Conservation (phyloP, 2,329 filamentous ascomycete genomes). For the Davidsoniella neocaledoniae region DNA sequence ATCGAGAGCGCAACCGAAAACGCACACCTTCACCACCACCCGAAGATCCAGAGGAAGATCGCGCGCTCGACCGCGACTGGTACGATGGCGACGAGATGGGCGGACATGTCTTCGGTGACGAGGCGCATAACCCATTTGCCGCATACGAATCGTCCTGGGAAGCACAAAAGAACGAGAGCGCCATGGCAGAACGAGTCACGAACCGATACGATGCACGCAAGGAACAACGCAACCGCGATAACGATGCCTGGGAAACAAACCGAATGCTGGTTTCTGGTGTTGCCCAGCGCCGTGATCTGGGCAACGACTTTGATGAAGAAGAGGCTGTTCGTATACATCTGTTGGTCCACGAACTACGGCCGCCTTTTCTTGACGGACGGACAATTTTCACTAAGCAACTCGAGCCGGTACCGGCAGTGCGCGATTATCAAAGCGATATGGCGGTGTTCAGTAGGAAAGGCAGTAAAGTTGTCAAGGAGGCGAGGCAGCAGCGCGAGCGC, state of each 20-base stretch:
- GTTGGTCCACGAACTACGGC: slow-evolving; percentile 80
- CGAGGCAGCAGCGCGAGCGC: slow-evolving; percentile 78
- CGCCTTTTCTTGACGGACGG: slow-evolving; percentile 85
- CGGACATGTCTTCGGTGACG: slow-evolving; percentile 70
- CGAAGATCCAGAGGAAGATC: slow-evolving; percentile 45
- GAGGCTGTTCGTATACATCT: slow-evolving; percentile 81
- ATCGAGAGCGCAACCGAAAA: slow-evolving; percentile 26
- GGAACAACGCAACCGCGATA: slow-evolving; percentile 78
- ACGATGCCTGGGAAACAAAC: slow-evolving; percentile 97
- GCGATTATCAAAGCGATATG: slow-evolving; percentile 95
- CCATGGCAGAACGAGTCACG: slow-evolving; percentile 64
- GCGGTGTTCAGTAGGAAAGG: slow-evolving; percentile 94
- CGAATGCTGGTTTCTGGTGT: slow-evolving; percentile 95
- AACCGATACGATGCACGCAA: slow-evolving; percentile 51
- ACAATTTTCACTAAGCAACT: slow-evolving; percentile 96
- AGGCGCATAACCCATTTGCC: slow-evolving; percentile 83
- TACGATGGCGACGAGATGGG: slow-evolving; percentile 76
- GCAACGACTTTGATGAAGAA: slow-evolving; percentile 76
- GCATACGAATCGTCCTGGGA: slow-evolving; percentile 59
- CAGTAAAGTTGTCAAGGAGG: slow-evolving; percentile 81
- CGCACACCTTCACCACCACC: slow-evolving; percentile 18
- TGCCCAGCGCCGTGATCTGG: slow-evolving; percentile 71
- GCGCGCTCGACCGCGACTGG: slow-evolving; percentile 78
- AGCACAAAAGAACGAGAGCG: slow-evolving; percentile 59
- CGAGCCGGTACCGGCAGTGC: slow-evolving; percentile 82